These are phyloP conservation scores for Silene uniflora DNA, from an alignment of 148 eudicot genomes.

Conservation along the genomic window DNA sequence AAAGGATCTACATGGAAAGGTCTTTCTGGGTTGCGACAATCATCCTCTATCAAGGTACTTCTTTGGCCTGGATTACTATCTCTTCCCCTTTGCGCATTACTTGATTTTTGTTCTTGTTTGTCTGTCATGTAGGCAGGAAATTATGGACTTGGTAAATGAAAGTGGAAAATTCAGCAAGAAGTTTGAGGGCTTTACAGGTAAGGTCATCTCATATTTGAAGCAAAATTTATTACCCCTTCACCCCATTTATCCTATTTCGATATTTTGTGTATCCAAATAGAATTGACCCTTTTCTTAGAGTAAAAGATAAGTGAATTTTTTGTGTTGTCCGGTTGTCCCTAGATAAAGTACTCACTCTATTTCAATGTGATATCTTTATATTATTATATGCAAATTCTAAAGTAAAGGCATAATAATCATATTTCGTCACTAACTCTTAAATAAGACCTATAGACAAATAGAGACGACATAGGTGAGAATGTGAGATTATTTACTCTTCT, in stretches of 20 bases:
- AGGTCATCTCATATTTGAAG: neutral
- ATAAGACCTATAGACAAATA: no score
- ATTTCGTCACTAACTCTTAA: no score
- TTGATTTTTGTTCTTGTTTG: neutral
- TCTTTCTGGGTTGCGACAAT: constrained; percentile 86
- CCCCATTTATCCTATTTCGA: neutral
- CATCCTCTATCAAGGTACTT: constrained; percentile 80
- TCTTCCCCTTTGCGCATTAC: neutral
- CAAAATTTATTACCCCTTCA: neutral
- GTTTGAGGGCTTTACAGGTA: constrained; percentile 78
- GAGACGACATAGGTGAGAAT: no score
- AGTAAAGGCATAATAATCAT: no score
- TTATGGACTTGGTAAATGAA: constrained; percentile 70
- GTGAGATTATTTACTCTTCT: no score
- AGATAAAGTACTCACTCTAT: no score
- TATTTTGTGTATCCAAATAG: neutral
- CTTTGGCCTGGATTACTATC: neutral
- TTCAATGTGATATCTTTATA: no score
- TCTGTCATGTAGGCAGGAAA: constrained; percentile 58
- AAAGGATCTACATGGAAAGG: constrained; percentile 50
- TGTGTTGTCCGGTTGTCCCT: no score
- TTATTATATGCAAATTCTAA: no score
- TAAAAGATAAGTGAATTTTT: no score
- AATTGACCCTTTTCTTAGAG: neutral
- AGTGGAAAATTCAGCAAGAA: constrained; percentile 67